Evolutionary conservation across 2,329 filamentous ascomycete genomes (phyloP), one percentile per base, ranked within the genome.

Genomic region (Monilinia fructigena): DNA sequence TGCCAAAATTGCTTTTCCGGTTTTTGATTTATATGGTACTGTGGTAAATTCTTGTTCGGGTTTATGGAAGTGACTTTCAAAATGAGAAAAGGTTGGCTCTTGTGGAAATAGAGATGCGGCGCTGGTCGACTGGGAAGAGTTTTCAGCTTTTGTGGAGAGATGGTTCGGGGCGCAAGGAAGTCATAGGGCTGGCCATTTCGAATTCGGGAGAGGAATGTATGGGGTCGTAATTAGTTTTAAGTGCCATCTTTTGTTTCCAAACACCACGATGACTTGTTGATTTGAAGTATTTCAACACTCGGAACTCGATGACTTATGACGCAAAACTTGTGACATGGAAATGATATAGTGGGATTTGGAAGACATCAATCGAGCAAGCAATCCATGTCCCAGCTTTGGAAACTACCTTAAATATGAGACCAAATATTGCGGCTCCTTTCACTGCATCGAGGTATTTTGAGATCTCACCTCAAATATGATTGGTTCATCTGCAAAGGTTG

Each of bases 1-100:
- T 71, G 67, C 50, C 69, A 62, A 35, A 75, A 65, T 62, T 76
- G 74, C 55, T 66, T 72, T 72, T 14, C 65, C 68, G 2, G 69
- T 70, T 47, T 73, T 61, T 1, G 55, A 0, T 53, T 23, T 23
- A 12, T 45, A 48, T 28, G 55, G 47, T 7, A 45, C 4, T 4
- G 26, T 65, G 4, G 54, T 59, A 20, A 16, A 59, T 18, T 31
- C 14, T 40, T 58, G 26, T 59, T 52, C 54, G 0, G 31, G 11
- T 45, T 42, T 59, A 1, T 59, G 45, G 28, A 65, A 59, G 18
- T 59, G 56, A 10, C 42, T 59, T 23, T 59, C 56, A 26, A 59
- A 35, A 23, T 59, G 56, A 12, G 42, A 23, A 31, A 16, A 38
- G 18, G 38, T 20, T 8, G 47, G 45, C 45, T 60, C 56, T 3